phyloP scores from a whole-genome alignment of 2,329 filamentous ascomycete species.

The Davidsoniella neocaledoniae region DNA sequence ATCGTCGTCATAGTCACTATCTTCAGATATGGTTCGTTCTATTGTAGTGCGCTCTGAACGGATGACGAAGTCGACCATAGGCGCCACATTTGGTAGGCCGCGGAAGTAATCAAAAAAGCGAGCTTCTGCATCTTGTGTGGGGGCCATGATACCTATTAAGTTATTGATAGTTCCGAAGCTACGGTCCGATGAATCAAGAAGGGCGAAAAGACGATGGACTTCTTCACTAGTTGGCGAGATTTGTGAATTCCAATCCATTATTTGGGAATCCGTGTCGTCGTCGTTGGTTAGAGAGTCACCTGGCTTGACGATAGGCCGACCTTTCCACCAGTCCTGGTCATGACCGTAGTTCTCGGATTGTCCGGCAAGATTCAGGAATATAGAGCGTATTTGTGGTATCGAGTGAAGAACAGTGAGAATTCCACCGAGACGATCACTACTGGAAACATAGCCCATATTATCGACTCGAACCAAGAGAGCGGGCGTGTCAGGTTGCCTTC shows the following conservation, averaged over 20 bases:
- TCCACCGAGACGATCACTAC: slow-evolving; percentile 30
- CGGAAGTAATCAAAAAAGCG: slow-evolving; percentile 29
- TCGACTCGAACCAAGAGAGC: slow-evolving; percentile 30
- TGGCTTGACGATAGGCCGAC: slow-evolving; percentile 17
- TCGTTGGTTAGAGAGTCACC: not conserved
- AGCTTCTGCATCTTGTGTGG: slow-evolving; percentile 9
- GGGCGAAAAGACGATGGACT: slow-evolving; percentile 45
- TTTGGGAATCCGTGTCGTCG: too few relatives aligned
- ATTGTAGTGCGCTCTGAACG: too few relatives aligned
- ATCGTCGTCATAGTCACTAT: slow-evolving; percentile 17
- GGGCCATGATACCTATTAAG: slow-evolving; percentile 23
- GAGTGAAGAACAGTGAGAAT: slow-evolving; percentile 42
- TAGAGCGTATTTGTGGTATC: slow-evolving; percentile 41
- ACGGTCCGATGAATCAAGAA: slow-evolving; percentile 42
- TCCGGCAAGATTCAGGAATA: slow-evolving; percentile 28
- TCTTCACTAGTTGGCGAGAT: slow-evolving; percentile 23
- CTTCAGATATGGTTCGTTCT: too few relatives aligned
- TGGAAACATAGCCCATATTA: slow-evolving; percentile 15
- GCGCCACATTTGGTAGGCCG: slow-evolving; percentile 11
- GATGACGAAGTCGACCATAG: too few relatives aligned
- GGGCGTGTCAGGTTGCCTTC: slow-evolving; percentile 23
- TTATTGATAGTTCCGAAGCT: slow-evolving; percentile 39
- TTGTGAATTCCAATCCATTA: slow-evolving; percentile 4
- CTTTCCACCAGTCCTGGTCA: slow-evolving; percentile 45
- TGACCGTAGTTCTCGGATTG: slow-evolving; percentile 34